phyloP scores from a whole-genome alignment of 2,329 filamentous ascomycete genomes.

The Aspergillus brasiliensis region DNA sequence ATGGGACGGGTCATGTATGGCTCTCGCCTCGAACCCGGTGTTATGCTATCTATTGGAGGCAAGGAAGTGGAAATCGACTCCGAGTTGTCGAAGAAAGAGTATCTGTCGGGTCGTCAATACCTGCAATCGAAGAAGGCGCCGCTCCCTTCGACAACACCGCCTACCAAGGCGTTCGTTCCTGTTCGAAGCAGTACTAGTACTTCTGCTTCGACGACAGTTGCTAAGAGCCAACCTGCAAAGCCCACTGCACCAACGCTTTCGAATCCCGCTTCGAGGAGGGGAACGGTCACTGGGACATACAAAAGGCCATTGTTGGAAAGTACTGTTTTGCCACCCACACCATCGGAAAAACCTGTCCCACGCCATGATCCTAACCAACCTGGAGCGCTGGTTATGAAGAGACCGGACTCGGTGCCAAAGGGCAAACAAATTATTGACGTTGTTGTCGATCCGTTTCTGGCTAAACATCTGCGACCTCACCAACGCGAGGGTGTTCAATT shows the following conservation, averaged over 20 bases:
- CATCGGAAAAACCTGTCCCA: constrained; percentile 55
- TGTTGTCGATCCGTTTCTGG: constrained; percentile 68
- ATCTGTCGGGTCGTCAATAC: constrained; percentile 42
- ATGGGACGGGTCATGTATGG: constrained; percentile 62
- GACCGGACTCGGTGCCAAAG: constrained; percentile 56
- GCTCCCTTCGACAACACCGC: constrained; percentile 16
- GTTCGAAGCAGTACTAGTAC: constrained; percentile 13
- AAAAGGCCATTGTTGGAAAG: constrained; percentile 63
- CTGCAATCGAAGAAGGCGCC: constrained; percentile 29
- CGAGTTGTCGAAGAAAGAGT: constrained; percentile 62
- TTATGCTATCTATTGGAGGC: constrained; percentile 62
- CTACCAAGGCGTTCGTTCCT: constrained; percentile 23
- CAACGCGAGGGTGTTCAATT: constrained; percentile 71
- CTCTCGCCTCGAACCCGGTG: constrained; percentile 61
- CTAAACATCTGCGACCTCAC: constrained; percentile 65
- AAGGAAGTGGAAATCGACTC: constrained; percentile 71
- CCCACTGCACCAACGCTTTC: constrained; percentile 14
- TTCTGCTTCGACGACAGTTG: constrained; percentile 10
- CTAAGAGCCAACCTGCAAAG: constrained; percentile 20
- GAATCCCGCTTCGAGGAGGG: constrained; percentile 42
- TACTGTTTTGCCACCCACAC: constrained; percentile 51
- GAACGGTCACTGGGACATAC: constrained; percentile 55
- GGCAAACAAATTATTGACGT: constrained; percentile 71
- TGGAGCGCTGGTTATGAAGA: constrained; percentile 68
- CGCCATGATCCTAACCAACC: constrained; percentile 64